Conservation (phyloP, 176 grass and related monocot genomes). For the Rhynchospora breviuscula region DNA sequence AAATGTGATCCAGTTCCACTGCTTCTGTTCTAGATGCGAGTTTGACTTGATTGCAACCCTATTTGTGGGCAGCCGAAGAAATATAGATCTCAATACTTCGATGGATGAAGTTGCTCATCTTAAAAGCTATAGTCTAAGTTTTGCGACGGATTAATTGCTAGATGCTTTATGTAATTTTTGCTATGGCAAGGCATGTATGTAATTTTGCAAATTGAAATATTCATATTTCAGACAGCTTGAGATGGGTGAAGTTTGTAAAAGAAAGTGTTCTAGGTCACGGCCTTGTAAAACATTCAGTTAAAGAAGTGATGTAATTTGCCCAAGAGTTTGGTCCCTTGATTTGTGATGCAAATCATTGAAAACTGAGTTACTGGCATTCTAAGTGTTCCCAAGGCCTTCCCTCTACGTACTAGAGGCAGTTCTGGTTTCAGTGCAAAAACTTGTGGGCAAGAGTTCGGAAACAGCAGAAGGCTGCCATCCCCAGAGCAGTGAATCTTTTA, state of each 20-base stretch:
- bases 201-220: not conserved
- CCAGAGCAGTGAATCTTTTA: too few species aligned
- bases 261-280: not conserved
- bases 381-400: not conserved
- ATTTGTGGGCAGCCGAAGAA: not conserved
- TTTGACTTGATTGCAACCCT: not conserved
- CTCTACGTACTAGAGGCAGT: not conserved
- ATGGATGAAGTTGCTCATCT: not conserved
- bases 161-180: conserved; percentile 3
- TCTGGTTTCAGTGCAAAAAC: not conserved
- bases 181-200: not conserved
- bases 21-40: not conserved
- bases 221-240: not conserved
- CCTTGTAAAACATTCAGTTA: not conserved
- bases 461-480: too few species aligned
- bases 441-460: not conserved
- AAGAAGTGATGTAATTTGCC: not conserved
- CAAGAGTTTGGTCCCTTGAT: not conserved
- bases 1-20: not conserved
- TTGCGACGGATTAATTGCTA: not conserved
- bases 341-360: not conserved
- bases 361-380: not conserved
- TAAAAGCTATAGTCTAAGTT: not conserved
- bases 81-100: not conserved
- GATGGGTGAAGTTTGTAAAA: conserved; percentile 7